Percentiles rank a stretch among this genome's conserved stretches.
Evolutionary conservation across 805 yeast genomes (phyloP).

Genomic region (Blastobotrys americana): DNA sequence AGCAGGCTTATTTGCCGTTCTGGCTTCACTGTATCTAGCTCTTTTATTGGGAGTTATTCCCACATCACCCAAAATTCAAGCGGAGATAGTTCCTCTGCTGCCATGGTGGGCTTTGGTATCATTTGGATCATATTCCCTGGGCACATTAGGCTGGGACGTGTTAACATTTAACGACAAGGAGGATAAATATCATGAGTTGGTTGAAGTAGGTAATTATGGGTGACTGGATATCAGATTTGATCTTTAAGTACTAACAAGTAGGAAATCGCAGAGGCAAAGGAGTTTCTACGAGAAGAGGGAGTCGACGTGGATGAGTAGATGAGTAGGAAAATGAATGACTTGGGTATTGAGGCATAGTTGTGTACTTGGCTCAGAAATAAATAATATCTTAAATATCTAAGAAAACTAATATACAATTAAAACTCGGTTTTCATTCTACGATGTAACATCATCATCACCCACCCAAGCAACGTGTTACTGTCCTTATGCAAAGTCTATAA

Average conservation of each 20-base stretch:
- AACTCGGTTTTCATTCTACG: no score
- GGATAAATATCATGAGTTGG: constrained; percentile 55
- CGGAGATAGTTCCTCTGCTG: constrained; percentile 54
- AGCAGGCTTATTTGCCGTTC: constrained; percentile 38
- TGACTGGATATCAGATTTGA: background rate
- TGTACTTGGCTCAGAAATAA: background rate
- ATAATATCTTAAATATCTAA: background rate
- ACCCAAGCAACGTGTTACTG: no score
- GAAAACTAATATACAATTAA: background rate
- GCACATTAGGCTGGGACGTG: constrained; percentile 62
- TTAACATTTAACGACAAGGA: constrained; percentile 64
- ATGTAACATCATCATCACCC: no score
- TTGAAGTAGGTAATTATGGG: constrained; percentile 30
- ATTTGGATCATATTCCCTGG: constrained; percentile 63
- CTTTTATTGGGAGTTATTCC: constrained; percentile 50
- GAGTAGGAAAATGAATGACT: no score
- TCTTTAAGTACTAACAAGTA: constrained; percentile 6
- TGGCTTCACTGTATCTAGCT: constrained; percentile 48
- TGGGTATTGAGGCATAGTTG: background rate
- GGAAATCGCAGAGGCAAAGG: constrained; percentile 58
- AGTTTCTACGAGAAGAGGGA: constrained; percentile 48
- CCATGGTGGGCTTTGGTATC: constrained; percentile 67
- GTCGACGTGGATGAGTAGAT: constrained; percentile 37
- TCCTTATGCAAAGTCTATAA: no score
- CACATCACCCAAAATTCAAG: constrained; percentile 39